Base-by-base conservation (phyloP, 1,139 yeast genomes). In the Kluyveromyces sp. region DNA sequence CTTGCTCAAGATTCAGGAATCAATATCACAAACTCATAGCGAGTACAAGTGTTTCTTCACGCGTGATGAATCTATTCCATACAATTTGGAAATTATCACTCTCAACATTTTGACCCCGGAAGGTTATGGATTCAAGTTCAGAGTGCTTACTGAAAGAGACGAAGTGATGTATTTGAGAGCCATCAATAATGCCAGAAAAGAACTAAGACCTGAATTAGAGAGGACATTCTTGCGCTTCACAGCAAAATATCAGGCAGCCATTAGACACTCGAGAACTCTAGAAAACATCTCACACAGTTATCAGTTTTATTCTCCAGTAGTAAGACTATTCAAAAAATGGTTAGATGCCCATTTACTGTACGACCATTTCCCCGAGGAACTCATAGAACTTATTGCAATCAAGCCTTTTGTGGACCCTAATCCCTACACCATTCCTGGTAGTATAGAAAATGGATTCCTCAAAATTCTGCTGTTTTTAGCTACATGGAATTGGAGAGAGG, bases 401-500 rank as follows among this genome's bases (percentile, higher is more conserved):
- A 80, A 83, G 54, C 87, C 88, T 20, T 94, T 92, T 66, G 83
- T 87, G 39, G 95, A 88, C 57, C 82, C 92, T 13, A 80, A 86
- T 0, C 95, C 96, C 20, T 88, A 75, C 63, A 72, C 78, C 1
- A 73, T 78, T 2, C 97, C 98, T 2, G 77, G 83, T 40, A 80
- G 94, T 38, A 79, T 83, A 7, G 81, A 78, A 51, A 74, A 82
- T 47, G 98, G 96, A 12, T 87, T 92, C 58, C 69, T 85, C 48
- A 81, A 94, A 48, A 74, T 82, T 17, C 64, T 94, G 36, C 72
- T 75, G 42, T 85, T 83, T 56, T 65, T 92, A 37, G 75, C 95
- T 13, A 67, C 67, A 35, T 94, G 98, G 98, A 89, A 92, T 62
- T 92, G 98, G 98, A 81, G 78, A 55, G 94, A 84, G 51, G 88